Conservation (phyloP, 139 green algal species). For the Prasinococcaceae sp. region DNA sequence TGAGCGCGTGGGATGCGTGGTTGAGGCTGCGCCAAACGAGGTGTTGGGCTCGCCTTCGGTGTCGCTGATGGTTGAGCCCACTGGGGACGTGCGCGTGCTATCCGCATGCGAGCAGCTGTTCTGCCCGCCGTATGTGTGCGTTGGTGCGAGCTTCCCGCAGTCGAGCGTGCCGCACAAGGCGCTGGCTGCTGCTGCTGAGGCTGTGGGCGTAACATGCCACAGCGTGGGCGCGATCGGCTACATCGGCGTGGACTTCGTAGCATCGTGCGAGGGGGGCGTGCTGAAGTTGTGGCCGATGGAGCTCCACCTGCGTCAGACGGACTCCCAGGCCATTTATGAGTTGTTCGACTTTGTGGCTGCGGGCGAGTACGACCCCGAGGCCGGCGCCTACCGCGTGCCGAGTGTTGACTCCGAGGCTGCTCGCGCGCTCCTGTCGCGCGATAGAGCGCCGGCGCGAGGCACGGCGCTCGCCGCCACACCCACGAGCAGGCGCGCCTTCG, state of each 20-base stretch:
- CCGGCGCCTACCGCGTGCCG: conserved; percentile 10
- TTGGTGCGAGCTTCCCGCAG: conserved; percentile 47
- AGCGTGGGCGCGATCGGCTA: conserved; percentile 34
- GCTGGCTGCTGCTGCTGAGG: conserved; percentile 31
- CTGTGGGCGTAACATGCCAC: conserved; percentile 12
- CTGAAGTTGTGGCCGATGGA: conserved; percentile 33
- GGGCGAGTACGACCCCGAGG: conserved; percentile 20
- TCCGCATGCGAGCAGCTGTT: conserved; percentile 53
- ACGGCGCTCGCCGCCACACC: not conserved
- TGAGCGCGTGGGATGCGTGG: conserved; percentile 25
- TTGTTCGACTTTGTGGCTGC: conserved; percentile 44
- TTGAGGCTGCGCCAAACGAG: conserved; percentile 30
- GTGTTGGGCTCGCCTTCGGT: conserved; percentile 35
- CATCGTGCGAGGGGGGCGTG: conserved; percentile 19
- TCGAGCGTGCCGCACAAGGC: conserved; percentile 34
- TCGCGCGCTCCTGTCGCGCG: not conserved
- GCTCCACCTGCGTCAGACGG: conserved; percentile 21
- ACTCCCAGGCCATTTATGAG: conserved; percentile 33
- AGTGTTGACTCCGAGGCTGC: not conserved
- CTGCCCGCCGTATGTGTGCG: conserved; percentile 28
- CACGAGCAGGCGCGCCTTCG: conserved; percentile 10
- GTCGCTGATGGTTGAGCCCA: conserved; percentile 46
- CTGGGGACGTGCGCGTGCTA: conserved; percentile 24
- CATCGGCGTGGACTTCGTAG: conserved; percentile 41
- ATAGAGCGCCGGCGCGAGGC: not conserved